These are phyloP conservation scores for Posidonia oceanica DNA, from an alignment of 116 monocot species.

Conservation along the genomic window DNA sequence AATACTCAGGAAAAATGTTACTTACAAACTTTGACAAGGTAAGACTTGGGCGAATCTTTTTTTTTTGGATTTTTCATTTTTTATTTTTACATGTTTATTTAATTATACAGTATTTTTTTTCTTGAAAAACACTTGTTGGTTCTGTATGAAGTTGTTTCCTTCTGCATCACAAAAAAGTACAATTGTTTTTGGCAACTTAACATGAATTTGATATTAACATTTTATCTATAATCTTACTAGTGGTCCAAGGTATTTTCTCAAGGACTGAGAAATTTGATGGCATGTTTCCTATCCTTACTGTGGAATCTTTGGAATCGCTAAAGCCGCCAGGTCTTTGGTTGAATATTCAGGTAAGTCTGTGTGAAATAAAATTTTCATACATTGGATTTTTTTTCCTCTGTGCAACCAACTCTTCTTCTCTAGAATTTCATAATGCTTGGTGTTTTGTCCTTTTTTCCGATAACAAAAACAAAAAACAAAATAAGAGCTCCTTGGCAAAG, in stretches of 20 bases:
- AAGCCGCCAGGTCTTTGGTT: slow-evolving; percentile 21
- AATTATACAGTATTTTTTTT: background rate
- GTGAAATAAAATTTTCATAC: background rate
- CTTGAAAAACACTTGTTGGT: background rate
- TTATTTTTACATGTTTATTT: too few species aligned
- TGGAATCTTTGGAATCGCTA: slow-evolving; percentile 5
- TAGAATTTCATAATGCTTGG: background rate
- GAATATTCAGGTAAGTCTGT: slow-evolving; percentile 21
- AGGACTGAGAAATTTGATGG: slow-evolving; percentile 17
- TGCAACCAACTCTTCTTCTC: background rate
- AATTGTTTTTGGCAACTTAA: background rate
- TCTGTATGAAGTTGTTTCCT: background rate
- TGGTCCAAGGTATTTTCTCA: slow-evolving; percentile 20
- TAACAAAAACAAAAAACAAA: too few species aligned
- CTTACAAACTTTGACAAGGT: too few species aligned
- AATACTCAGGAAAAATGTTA: too few species aligned
- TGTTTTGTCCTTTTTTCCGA: too few species aligned
- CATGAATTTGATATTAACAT: background rate
- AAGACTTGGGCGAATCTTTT: too few species aligned
- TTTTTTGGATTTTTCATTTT: too few species aligned
- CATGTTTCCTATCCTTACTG: slow-evolving; percentile 6
- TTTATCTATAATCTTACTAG: slow-evolving; percentile 6
- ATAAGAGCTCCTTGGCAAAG: background rate
- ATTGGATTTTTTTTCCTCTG: background rate
- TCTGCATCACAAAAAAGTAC: too few species aligned